Conservation (phyloP, 768 basidiomycete species). For the Mycena rosella region DNA sequence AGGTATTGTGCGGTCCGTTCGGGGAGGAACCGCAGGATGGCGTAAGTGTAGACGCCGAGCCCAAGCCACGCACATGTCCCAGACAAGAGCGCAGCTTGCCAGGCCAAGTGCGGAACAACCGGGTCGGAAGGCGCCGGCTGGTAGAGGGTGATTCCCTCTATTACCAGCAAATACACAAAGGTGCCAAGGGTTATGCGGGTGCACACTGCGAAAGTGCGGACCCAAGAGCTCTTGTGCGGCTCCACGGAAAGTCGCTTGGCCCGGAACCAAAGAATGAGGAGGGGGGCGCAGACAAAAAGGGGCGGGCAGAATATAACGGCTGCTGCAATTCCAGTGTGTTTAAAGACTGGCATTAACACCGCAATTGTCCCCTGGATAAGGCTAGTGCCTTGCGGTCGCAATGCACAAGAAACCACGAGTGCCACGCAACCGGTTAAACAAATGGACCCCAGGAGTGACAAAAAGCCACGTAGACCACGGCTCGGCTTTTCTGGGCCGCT, state of each 20-base stretch:
- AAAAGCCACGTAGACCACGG: not conserved
- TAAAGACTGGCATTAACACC: not conserved
- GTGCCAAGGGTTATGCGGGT: not conserved
- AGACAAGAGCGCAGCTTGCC: not conserved
- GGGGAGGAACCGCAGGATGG: not conserved
- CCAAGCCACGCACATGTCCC: not conserved
- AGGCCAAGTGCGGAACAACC: not conserved
- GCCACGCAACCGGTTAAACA: not conserved
- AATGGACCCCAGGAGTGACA: not conserved
- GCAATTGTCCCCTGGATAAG: not conserved
- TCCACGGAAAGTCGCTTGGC: slow-evolving; percentile 14
- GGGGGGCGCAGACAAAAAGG: slow-evolving; percentile 8
- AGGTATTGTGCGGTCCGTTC: not conserved
- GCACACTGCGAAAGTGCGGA: not conserved
- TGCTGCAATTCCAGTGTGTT: not conserved
- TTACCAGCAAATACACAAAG: not conserved
- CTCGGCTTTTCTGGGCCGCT: not conserved
- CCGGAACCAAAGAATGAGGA: slow-evolving; percentile 14
- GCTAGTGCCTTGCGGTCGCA: not conserved
- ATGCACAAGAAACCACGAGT: not conserved
- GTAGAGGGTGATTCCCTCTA: not conserved
- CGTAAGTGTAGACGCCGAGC: not conserved
- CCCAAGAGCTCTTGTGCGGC: slow-evolving; percentile 4
- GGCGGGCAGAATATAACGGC: not conserved
- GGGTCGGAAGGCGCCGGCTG: no score